Percentiles rank a stretch among this genome's conserved stretches.
Evolutionary conservation across 306 rosid genomes (phyloP).

Genomic region (Echinosophora koreensis): DNA sequence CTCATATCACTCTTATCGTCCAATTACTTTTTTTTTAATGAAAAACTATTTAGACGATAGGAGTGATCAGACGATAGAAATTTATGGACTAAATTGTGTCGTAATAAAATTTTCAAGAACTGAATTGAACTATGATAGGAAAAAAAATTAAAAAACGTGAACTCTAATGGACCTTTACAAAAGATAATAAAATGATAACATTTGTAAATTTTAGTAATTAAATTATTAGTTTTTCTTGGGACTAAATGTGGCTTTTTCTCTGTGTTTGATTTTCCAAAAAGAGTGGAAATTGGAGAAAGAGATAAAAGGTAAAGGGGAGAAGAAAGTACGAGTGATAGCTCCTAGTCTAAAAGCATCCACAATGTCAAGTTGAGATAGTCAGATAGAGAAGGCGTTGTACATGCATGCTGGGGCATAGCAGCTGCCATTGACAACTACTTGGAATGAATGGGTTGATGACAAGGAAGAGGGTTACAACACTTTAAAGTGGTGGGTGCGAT

Average conservation of each 20-base stretch:
- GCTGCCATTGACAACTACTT: constrained; percentile 43
- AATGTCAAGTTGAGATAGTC: constrained; percentile 36
- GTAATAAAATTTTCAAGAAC: too few relatives aligned
- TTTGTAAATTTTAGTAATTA: too few relatives aligned
- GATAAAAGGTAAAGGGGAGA: not conserved
- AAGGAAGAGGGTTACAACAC: constrained; percentile 45
- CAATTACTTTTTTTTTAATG: too few relatives aligned
- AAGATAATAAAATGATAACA: too few relatives aligned
- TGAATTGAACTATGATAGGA: too few relatives aligned
- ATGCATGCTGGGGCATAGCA: constrained; percentile 18
- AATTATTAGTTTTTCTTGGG: too few relatives aligned
- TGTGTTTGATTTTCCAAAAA: not conserved
- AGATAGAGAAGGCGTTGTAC: constrained; percentile 35
- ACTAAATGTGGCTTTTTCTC: not conserved
- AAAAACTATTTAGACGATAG: too few relatives aligned
- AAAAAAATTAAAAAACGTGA: too few relatives aligned
- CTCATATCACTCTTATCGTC: too few relatives aligned
- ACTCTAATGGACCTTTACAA: too few relatives aligned
- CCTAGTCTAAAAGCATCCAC: not conserved
- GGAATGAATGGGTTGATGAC: constrained; percentile 21
- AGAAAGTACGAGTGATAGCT: not conserved
- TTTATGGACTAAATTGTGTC: too few relatives aligned
- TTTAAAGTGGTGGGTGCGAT: constrained; percentile 31
- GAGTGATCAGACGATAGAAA: too few relatives aligned
- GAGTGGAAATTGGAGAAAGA: not conserved